Percentiles rank a stretch among this genome's conserved stretches.
Conservation (phyloP, 2,329 filamentous ascomycete species). For the Fusarium sp. region DNA sequence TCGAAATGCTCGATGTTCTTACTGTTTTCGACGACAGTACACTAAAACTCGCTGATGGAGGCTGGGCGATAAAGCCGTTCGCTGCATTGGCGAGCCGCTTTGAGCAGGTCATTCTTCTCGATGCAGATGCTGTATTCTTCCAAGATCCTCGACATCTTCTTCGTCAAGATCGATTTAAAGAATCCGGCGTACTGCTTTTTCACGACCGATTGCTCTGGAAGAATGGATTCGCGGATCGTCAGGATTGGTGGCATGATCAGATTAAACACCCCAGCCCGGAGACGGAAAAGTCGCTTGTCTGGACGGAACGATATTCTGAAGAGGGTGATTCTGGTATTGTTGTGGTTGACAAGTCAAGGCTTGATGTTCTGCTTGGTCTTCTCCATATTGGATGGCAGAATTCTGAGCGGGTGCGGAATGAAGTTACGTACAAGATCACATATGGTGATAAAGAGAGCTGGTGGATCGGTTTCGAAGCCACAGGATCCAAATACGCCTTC, state of each 20-base stretch:
- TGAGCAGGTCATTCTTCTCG: slow-evolving; percentile 51
- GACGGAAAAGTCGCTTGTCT: slow-evolving; percentile 49
- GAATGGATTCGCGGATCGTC: slow-evolving; percentile 46
- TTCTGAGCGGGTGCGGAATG: slow-evolving; percentile 49
- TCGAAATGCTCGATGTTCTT: slow-evolving; percentile 48
- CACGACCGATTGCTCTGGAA: slow-evolving; percentile 55
- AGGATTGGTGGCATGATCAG: slow-evolving; percentile 52
- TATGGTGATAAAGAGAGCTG: slow-evolving; percentile 59
- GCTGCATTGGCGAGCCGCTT: slow-evolving; percentile 50
- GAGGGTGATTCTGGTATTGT: slow-evolving; percentile 56
- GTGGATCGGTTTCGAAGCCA: slow-evolving; percentile 57
- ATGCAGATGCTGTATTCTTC: slow-evolving; percentile 53
- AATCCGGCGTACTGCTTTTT: slow-evolving; percentile 51
- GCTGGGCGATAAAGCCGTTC: slow-evolving; percentile 56
- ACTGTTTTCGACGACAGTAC: slow-evolving; percentile 47
- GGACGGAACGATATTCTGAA: slow-evolving; percentile 53
- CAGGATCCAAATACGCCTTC: slow-evolving; percentile 51
- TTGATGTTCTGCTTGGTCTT: slow-evolving; percentile 51
- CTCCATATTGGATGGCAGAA: slow-evolving; percentile 59
- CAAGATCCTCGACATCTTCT: slow-evolving; percentile 49
- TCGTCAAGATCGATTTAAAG: slow-evolving; percentile 43
- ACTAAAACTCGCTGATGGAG: slow-evolving; percentile 43
- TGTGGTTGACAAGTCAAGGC: slow-evolving; percentile 52
- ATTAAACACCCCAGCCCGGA: slow-evolving; percentile 48
- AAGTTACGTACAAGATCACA: slow-evolving; percentile 52